phyloP scores from a whole-genome alignment of 768 basidiomycete genomes.

The Neoboletus subvelutipes region DNA sequence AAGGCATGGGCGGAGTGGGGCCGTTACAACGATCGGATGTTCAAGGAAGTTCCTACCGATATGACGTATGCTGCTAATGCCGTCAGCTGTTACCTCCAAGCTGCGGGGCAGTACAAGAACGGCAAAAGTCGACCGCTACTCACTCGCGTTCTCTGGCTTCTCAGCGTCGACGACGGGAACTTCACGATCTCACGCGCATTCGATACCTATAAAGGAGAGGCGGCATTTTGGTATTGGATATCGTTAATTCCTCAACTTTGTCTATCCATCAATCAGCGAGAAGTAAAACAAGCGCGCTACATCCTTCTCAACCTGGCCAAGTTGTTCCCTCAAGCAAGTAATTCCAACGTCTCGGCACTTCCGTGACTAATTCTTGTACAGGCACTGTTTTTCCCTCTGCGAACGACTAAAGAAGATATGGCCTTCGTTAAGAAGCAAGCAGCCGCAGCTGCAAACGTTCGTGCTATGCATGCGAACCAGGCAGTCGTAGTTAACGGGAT shows the following conservation, averaged over 20 bases:
- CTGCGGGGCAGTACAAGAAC: slow-evolving; percentile 92
- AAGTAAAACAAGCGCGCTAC: slow-evolving; percentile 89
- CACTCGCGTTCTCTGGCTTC: slow-evolving; percentile 91
- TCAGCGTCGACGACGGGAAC: slow-evolving; percentile 83
- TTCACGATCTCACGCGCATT: slow-evolving; percentile 78
- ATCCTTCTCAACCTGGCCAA: slow-evolving; percentile 89
- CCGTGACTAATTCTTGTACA: slow-evolving; percentile 33
- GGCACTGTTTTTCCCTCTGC: slow-evolving; percentile 94
- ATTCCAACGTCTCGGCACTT: background rate
- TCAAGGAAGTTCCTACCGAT: slow-evolving; percentile 79
- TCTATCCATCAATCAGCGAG: slow-evolving; percentile 83
- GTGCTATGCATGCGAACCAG: slow-evolving; percentile 38
- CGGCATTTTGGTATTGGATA: slow-evolving; percentile 99
- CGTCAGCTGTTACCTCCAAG: slow-evolving; percentile 96
- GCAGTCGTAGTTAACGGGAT: slow-evolving; percentile 21
- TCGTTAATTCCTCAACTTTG: slow-evolving; percentile 94
- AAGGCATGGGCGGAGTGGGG: slow-evolving; percentile 99
- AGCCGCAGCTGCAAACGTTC: slow-evolving; percentile 33
- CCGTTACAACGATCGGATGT: slow-evolving; percentile 87
- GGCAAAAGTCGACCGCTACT: slow-evolving; percentile 90
- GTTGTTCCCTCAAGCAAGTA: slow-evolving; percentile 82
- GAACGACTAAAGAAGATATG: slow-evolving; percentile 80
- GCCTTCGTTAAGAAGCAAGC: slow-evolving; percentile 44
- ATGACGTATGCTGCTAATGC: slow-evolving; percentile 82
- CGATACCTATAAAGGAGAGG: slow-evolving; percentile 94